Evolutionary conservation across 768 basidiomycete genomes (phyloP), one percentile per base, ranked within the genome.

Genomic region (Fistulinella prunicolor): DNA sequence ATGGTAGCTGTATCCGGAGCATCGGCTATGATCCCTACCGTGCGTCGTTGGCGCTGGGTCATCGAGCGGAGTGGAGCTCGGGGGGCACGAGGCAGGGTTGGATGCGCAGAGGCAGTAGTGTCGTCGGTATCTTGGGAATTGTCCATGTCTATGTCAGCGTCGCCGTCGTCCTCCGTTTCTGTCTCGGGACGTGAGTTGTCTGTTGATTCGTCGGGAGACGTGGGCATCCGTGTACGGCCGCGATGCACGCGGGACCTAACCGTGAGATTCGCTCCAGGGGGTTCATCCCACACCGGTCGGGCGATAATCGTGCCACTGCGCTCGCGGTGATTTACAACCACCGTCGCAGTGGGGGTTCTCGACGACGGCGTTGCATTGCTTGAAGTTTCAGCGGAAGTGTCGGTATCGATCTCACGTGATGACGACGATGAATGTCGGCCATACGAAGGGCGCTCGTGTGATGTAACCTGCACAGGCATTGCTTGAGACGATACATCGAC

Each of bases 91-190:
- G 62, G 62, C 16, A 72, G 58, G n/a, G 69, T 61, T 57, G 32
- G 53, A 60, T 50, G 70, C 45, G 26, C 45, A 35, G 62, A 50
- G 45, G 46, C 46, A 43, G 36, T 57, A 46, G 59, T 58, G 38
- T 71, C 66, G 47, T 68, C 68, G 17, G 63, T 60, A 44, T 70
- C 69, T 39, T 63, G 60, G 57, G 68, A 49, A 47, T 56, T 66
- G 42, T 77, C 79, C 71, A 80, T 78, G 43, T 79, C 80, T 2
- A 73, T 76, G 44, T 88, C 65, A 9, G 28, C 55, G n/a, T 66
- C 86, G 21, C 75, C 83, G 38, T 87, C 86, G 42, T 86, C 86
- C 62, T 94, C 89, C 0, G 86, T 85, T 67, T 90, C 88, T 0
- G 86, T 85, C 48, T 86, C 84, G 0, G 83, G 74, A 12, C 84